Evolutionary conservation across 768 basidiomycete genomes (phyloP).

Genomic region (Mycena rebaudengoi): DNA sequence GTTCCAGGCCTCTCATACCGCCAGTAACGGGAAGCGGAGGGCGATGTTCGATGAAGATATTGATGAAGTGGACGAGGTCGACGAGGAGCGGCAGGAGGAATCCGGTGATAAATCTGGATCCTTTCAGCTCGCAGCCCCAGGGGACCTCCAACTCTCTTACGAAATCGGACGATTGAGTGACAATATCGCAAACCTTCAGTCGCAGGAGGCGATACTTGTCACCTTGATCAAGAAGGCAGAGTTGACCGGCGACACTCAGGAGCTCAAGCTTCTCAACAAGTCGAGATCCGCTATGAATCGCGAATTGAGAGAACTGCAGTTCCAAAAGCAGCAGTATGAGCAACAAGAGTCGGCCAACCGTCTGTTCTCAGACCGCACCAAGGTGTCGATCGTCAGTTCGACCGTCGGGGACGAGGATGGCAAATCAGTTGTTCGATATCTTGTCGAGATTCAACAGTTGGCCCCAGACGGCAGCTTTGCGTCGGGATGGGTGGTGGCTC

Average conservation of each 20-base stretch:
- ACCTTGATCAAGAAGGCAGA: constrained; percentile 95
- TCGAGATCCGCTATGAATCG: constrained; percentile 84
- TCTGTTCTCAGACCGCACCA: constrained; percentile 84
- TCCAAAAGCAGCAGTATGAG: constrained; percentile 93
- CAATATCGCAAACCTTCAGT: constrained; percentile 78
- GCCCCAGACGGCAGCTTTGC: constrained; percentile 79
- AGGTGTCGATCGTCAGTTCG: constrained; percentile 85
- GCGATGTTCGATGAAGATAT: constrained; percentile 52
- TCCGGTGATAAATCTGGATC: constrained; percentile 54
- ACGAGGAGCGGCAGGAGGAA: constrained; percentile 52
- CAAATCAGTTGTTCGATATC: constrained; percentile 90
- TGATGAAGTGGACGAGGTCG: constrained; percentile 59
- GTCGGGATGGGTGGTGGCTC: constrained; percentile 92
- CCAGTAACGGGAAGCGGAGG: constrained; percentile 32
- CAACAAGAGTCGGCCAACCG: constrained; percentile 94
- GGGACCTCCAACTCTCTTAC: constrained; percentile 87
- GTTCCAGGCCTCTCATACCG: constrained; percentile 17
- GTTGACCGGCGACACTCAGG: constrained; percentile 87
- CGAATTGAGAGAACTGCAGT: constrained; percentile 84
- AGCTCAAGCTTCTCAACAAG: constrained; percentile 81
- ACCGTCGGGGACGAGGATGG: constrained; percentile 85
- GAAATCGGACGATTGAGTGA: constrained; percentile 84
- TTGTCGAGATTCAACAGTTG: constrained; percentile 91
- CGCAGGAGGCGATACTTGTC: constrained; percentile 85
- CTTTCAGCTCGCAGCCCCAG: constrained; percentile 84